phyloP scores from a whole-genome alignment of 169 alveolate genomes.

The Plasmodium sp. region DNA sequence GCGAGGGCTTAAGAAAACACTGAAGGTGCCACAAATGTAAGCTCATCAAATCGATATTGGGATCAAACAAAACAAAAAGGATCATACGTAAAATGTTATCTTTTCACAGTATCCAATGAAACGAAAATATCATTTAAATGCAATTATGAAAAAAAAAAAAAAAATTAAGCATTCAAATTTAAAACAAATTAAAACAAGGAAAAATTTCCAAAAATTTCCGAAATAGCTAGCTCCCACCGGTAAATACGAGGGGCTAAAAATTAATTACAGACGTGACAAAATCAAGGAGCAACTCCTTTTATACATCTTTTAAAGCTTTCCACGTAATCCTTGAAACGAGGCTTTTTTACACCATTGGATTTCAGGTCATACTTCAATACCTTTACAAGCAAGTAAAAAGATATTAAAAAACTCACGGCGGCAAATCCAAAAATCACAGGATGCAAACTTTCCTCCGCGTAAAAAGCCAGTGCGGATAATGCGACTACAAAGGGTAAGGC shows the following conservation, averaged over 20 bases:
- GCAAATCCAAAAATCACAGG: not conserved
- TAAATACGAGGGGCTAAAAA: not conserved
- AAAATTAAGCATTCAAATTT: not conserved
- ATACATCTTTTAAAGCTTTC: no score
- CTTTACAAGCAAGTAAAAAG: not conserved
- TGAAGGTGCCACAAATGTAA: not conserved
- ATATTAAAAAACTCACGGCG: no score
- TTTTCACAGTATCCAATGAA: not conserved
- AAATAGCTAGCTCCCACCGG: not conserved
- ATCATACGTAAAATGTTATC: not conserved
- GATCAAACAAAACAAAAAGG: no score
- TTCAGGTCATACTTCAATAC: not conserved
- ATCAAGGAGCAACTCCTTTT: not conserved
- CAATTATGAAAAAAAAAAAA: not conserved
- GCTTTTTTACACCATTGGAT: not conserved
- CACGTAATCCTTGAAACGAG: not conserved
- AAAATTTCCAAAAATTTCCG: not conserved
- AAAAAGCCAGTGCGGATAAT: not conserved
- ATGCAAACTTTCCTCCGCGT: not conserved
- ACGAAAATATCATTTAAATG: not conserved
- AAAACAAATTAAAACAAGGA: not conserved
- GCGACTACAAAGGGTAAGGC: not conserved
- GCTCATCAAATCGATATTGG: not conserved
- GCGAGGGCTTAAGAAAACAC: not conserved
- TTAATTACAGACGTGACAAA: not conserved